Evolutionary conservation across 306 rosid species (phyloP), one percentile per base, ranked within the genome.

Genomic region (Cajanus cajan): DNA sequence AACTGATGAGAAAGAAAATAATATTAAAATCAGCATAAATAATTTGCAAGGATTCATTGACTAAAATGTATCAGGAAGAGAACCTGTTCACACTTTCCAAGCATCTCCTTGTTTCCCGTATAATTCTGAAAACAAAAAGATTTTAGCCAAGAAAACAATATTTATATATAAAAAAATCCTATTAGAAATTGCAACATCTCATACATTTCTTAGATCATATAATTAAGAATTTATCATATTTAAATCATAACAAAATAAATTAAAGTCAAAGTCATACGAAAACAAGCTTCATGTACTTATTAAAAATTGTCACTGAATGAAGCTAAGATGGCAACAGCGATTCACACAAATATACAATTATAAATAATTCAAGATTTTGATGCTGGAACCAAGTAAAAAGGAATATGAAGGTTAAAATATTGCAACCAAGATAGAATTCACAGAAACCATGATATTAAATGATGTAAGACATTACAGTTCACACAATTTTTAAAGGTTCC

Each of bases 41-140:
- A 68, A 45, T 51, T 48, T 39, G 61, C 41, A 77, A 24, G 62
- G 33, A 55, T 31, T 77, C 57, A 75, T 76, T 39, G 10, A 75
- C 45, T 61, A 44, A 77, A 80, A 50, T 75, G 73, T 45, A 64
- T 40, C 28, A 69, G 62, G 80, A 52, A 71, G 62, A 84, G 77
- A 87, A 95, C 98, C 96, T 92, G 98, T 77, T 95, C 98, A 84
- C 98, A 95, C 88, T 89, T 95, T 69, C 97, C 98, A 52, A 95
- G 93, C 97, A 91, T 91, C 78, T 87, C 96, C 83, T 88, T 95
- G 82, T 89, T 88, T 66, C 97, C 98, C 31, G 92, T 11, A 78
- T 95, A 91, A 78, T 85, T 90, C 98, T 92, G 93, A 73, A 84
- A 81, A 70, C 67, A 68, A 54, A 37, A 63, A 77, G 39, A 87